phyloP scores from a whole-genome alignment of 805 yeast genomes.

The Phaffomyces antillensis region DNA sequence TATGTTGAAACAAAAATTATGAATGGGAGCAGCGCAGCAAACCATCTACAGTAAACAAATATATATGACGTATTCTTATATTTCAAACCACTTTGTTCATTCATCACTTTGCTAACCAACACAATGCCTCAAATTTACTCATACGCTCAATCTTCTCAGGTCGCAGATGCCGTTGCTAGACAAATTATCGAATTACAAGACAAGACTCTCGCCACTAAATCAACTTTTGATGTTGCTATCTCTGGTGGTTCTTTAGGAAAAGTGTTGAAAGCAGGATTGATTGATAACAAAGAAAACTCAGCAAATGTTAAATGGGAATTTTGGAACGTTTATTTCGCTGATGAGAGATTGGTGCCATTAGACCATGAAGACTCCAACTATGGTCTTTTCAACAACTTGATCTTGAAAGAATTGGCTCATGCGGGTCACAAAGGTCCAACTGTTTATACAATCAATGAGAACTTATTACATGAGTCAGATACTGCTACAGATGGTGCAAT shows the following conservation, averaged over 20 bases:
- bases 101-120: too few relatives aligned
- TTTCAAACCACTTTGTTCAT: too few relatives aligned
- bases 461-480: constrained; percentile 49
- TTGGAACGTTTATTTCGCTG: constrained; percentile 83
- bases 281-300: constrained; percentile 43
- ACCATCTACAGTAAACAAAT: too few relatives aligned
- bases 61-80: too few relatives aligned
- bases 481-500: constrained; percentile 41
- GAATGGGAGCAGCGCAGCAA: too few relatives aligned
- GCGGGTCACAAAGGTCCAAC: constrained; percentile 41
- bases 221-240: constrained; percentile 65
- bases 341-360: constrained; percentile 84
- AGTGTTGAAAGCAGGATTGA: constrained; percentile 54
- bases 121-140: constrained; percentile 30
- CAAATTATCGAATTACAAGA: constrained; percentile 58
- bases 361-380: constrained; percentile 80
- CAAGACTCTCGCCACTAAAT: constrained; percentile 38
- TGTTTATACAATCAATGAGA: constrained; percentile 59
- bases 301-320: constrained; percentile 52
- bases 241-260: constrained; percentile 90
- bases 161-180: constrained; percentile 61
- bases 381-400: constrained; percentile 61
- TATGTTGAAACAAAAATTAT: too few relatives aligned
- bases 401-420: constrained; percentile 31
- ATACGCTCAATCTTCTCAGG: constrained; percentile 47